Evolutionary conservation across 192 early-diverging fungal genomes (phyloP), one percentile per base, ranked within the genome.

Genomic region (Umbelopsis sp.): DNA sequence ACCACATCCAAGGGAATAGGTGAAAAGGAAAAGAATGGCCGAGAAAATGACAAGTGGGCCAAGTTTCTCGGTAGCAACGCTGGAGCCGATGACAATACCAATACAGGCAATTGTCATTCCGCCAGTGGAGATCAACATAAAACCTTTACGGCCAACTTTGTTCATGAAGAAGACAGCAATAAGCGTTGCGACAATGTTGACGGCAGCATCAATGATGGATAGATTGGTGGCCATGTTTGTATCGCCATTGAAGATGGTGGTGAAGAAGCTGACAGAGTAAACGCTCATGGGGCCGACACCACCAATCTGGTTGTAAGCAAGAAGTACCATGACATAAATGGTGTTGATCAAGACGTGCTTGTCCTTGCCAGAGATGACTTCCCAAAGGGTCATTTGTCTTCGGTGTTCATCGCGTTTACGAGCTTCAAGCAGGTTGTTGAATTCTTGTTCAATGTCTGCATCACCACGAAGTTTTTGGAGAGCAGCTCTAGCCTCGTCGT

Each of bases 261-360:
- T 86, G 77, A 96, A 89, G 71, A 94, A 93, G 20, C 86, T 86
- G 13, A 91, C 90, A 30, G 89, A 91, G 74, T 93, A 96, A 76
- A 91, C 91, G 68, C 91, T 91, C 58, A 94, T 88, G 7, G 89
- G 91, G 77, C 92, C 93, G 81, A 96, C 94, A 66, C 93, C 94
- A 65, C 86, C 87, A 22, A 93, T 84, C 78, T 96, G 94, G 78
- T 96, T 92, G 72, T 87, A 83, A 30, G 92, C 82, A 79, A 93
- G 91, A 10, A 94, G 66, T 10, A 87, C 81, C 46, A 92, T 81
- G 52, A 89, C 89, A 46, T 87, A 84, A 20, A 93, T 30, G 1
- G 94, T 86, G 47, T 89, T 85, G 66, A 82, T 81, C 15, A 76
- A 72, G 48, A 79, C 72, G 20, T 66, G 69, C 21, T 49, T 61